These are phyloP conservation scores for Pichia sp. DNA, from an alignment of 1,139 yeast species.

Conservation along the genomic window DNA sequence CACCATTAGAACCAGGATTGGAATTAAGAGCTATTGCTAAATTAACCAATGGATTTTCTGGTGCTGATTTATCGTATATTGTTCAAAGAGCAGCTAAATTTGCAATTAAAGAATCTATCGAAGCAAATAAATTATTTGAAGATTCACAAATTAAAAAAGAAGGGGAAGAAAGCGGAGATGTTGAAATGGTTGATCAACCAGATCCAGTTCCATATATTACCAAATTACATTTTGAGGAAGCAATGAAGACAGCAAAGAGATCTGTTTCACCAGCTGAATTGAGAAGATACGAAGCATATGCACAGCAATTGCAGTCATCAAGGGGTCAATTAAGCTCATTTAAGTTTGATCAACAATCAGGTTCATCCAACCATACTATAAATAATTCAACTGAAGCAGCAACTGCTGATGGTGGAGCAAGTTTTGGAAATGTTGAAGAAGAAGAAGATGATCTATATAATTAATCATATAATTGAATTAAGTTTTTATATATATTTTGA, in stretches of 20 bases:
- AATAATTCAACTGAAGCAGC: slow-evolving; percentile 16
- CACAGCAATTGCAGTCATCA: slow-evolving; percentile 92
- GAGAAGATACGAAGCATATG: slow-evolving; percentile 97
- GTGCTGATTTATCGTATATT: slow-evolving; percentile 97
- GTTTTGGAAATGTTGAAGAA: slow-evolving; percentile 45
- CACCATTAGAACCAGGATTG: slow-evolving; percentile 96
- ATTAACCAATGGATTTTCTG: slow-evolving; percentile 93
- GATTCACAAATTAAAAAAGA: slow-evolving; percentile 43
- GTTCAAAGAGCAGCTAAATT: slow-evolving; percentile 98
- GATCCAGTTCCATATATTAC: slow-evolving; percentile 96
- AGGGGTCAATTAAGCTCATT: slow-evolving; percentile 86
- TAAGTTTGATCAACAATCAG: slow-evolving; percentile 52
- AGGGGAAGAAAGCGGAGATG: slow-evolving; percentile 44
- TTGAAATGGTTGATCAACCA: slow-evolving; percentile 58
- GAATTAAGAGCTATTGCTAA: slow-evolving; percentile 84
- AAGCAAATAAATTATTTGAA: slow-evolving; percentile 57
- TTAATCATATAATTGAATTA: slow-evolving; percentile 26
- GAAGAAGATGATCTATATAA: slow-evolving; percentile 94
- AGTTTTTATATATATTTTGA: not conserved
- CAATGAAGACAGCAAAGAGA: slow-evolving; percentile 98
- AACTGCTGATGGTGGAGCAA: slow-evolving; percentile 33
- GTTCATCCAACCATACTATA: slow-evolving; percentile 14
- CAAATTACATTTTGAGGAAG: slow-evolving; percentile 83
- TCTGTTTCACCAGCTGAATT: slow-evolving; percentile 95
- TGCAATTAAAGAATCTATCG: slow-evolving; percentile 96